These are phyloP conservation scores for Mayamaea pseudoterrestris DNA, from an alignment of 108 stramenopile genomes.

Conservation along the genomic window DNA sequence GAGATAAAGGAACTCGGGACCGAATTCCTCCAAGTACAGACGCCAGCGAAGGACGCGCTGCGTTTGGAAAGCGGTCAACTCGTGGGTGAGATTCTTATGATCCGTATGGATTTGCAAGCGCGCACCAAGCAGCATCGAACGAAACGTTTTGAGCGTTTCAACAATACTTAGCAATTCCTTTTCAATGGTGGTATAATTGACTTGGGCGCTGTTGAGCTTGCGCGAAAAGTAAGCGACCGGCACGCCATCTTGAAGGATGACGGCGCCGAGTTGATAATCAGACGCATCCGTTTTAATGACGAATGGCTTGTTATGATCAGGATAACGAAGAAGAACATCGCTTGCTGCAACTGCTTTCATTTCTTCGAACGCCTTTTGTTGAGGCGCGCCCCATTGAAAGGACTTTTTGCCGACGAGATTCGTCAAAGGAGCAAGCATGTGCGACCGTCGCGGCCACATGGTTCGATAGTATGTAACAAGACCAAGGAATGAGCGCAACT, in stretches of 20 bases:
- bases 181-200: conserved; percentile 22
- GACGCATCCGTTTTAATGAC: conserved; percentile 33
- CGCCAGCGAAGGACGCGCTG: conserved; percentile 29
- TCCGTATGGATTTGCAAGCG: conserved; percentile 14
- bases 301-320: conserved; percentile 29
- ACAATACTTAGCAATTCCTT: conserved; percentile 34
- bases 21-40: conserved; percentile 27
- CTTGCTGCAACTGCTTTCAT: conserved; percentile 24
- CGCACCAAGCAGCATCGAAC: conserved; percentile 18
- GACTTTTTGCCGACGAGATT: no score
- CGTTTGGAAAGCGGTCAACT: not conserved
- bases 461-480: conserved; percentile 30
- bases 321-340: conserved; percentile 22
- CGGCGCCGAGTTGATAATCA: conserved; percentile 28
- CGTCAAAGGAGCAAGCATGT: conserved; percentile 28
- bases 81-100: conserved; percentile 8
- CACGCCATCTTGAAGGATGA: conserved; percentile 13
- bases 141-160: conserved; percentile 36
- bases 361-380: conserved; percentile 26
- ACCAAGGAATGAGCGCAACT: conserved; percentile 30
- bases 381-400: conserved; percentile 1
- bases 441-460: conserved; percentile 10
- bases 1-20: conserved; percentile 19
- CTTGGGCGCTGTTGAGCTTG: conserved; percentile 29
- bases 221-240: conserved; percentile 27